Percentiles rank a stretch among this genome's conserved stretches.
These are phyloP conservation scores for Boletus huronensis DNA, from an alignment of 768 basidiomycete genomes.

Conservation along the genomic window DNA sequence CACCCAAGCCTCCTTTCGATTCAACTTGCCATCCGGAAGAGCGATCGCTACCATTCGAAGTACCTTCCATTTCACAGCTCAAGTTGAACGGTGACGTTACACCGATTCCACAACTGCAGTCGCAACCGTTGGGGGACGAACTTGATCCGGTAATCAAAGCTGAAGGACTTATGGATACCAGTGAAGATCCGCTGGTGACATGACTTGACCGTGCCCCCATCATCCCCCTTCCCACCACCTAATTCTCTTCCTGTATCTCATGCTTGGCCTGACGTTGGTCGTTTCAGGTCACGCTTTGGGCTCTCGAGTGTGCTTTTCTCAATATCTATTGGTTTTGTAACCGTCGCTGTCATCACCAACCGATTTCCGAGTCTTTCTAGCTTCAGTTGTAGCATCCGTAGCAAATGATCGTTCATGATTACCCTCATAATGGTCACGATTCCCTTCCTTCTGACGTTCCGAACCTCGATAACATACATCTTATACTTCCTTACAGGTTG, in stretches of 20 bases:
- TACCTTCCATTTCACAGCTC: constrained; percentile 44
- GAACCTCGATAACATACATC: constrained; percentile 35
- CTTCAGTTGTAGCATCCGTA: constrained; percentile 31
- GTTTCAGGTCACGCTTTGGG: constrained; percentile 18
- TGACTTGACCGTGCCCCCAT: constrained; percentile 15
- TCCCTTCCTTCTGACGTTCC: constrained; percentile 25
- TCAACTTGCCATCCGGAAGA: constrained; percentile 20
- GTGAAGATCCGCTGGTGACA: constrained; percentile 54
- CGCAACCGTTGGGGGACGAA: constrained; percentile 51
- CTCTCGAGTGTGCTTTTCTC: constrained; percentile 21
- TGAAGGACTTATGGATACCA: constrained; percentile 64
- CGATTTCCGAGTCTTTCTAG: constrained; percentile 19
- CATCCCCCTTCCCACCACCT: constrained; percentile 1
- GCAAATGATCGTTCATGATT: constrained; percentile 35
- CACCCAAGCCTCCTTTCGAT: constrained; percentile 28
- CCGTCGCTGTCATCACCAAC: constrained; percentile 27
- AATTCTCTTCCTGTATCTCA: constrained; percentile 7
- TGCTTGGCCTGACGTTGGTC: constrained; percentile 8
- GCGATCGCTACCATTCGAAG: constrained; percentile 37
- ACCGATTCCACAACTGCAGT: constrained; percentile 47
- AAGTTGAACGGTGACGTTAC: constrained; percentile 46
- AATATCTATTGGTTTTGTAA: constrained; percentile 34
- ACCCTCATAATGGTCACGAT: constrained; percentile 33
- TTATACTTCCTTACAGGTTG: constrained; percentile 36
- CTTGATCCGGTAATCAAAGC: constrained; percentile 50